phyloP scores from a whole-genome alignment of 2,329 filamentous ascomycete genomes.

The Aspergillus japonicus region DNA sequence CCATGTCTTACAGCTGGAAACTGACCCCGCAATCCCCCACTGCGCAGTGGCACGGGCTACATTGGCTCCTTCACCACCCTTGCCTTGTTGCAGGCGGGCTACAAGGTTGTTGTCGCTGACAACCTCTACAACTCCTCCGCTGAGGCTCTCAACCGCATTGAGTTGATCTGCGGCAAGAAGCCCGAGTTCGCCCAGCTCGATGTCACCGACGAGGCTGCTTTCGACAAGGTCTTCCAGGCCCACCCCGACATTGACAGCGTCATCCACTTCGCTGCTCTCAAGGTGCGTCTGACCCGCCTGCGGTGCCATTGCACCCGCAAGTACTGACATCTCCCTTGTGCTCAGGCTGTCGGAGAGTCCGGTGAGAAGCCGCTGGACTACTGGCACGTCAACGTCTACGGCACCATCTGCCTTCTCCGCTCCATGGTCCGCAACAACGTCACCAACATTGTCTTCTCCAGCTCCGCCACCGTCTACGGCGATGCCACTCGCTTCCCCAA shows the following conservation, averaged over 20 bases:
- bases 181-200: slow-evolving; percentile 83
- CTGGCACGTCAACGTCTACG: slow-evolving; percentile 94
- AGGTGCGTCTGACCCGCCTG: slow-evolving; percentile 54
- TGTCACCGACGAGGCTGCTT: slow-evolving; percentile 77
- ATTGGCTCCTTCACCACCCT: slow-evolving; percentile 97
- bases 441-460: slow-evolving; percentile 97
- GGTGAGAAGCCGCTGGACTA: slow-evolving; percentile 93
- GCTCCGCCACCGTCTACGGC: slow-evolving; percentile 95
- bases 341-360: slow-evolving; percentile 90
- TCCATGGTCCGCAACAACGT: slow-evolving; percentile 90
- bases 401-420: slow-evolving; percentile 80
- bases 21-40: slow-evolving; percentile 19
- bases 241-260: slow-evolving; percentile 96
- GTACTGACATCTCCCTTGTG: slow-evolving; percentile 1
- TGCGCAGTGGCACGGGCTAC: slow-evolving; percentile 86
- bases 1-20: slow-evolving; percentile 6
- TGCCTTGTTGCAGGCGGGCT: slow-evolving; percentile 86
- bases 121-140: slow-evolving; percentile 95
- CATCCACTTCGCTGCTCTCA: slow-evolving; percentile 97
- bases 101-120: slow-evolving; percentile 95
- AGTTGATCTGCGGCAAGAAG: slow-evolving; percentile 85
- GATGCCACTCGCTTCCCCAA: slow-evolving; percentile 92
- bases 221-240: slow-evolving; percentile 83
- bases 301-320: not conserved
- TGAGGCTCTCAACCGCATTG: slow-evolving; percentile 90